Conservation (phyloP, 2,329 filamentous ascomycete genomes). For the Phialocephala sp. region DNA sequence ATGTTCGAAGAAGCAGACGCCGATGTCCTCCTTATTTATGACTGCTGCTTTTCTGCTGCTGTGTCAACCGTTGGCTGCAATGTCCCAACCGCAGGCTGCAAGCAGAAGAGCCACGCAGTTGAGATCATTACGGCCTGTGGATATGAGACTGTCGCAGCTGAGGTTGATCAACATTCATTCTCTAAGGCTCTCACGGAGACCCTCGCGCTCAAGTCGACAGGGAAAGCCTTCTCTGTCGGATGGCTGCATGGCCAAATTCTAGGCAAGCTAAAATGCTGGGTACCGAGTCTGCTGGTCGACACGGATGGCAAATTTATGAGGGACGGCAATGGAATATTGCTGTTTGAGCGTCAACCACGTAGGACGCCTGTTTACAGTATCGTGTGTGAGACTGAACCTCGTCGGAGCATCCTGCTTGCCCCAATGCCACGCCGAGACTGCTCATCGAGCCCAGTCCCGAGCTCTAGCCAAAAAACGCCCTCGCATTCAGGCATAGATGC, state of each 20-base stretch:
- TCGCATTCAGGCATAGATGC: not conserved
- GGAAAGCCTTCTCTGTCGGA: constrained; percentile 16
- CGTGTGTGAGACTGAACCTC: constrained; percentile 8
- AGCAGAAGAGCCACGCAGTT: constrained; percentile 1
- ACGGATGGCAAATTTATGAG: not conserved
- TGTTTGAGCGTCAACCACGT: constrained; percentile 10
- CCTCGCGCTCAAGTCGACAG: constrained; percentile 8
- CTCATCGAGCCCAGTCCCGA: not conserved
- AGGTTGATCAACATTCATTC: constrained; percentile 20
- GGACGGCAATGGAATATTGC: constrained; percentile 1
- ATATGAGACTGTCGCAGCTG: constrained; percentile 6
- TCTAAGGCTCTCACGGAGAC: constrained; percentile 5
- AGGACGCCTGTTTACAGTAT: constrained; percentile 21
- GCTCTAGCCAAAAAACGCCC: not conserved
- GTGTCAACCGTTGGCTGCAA: not conserved
- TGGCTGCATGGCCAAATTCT: constrained; percentile 14
- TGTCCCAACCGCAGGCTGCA: not conserved
- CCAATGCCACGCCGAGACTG: not conserved
- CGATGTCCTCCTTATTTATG: constrained; percentile 22
- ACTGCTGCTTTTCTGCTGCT: constrained; percentile 18
- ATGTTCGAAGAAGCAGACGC: constrained; percentile 19
- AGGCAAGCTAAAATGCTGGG: constrained; percentile 1
- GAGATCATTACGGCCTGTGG: constrained; percentile 24
- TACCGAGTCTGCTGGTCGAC: constrained; percentile 1
- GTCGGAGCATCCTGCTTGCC: constrained; percentile 16